Evolutionary conservation across 129 eudicot genomes (phyloP).

Genomic region (Erigeron canadensis): DNA sequence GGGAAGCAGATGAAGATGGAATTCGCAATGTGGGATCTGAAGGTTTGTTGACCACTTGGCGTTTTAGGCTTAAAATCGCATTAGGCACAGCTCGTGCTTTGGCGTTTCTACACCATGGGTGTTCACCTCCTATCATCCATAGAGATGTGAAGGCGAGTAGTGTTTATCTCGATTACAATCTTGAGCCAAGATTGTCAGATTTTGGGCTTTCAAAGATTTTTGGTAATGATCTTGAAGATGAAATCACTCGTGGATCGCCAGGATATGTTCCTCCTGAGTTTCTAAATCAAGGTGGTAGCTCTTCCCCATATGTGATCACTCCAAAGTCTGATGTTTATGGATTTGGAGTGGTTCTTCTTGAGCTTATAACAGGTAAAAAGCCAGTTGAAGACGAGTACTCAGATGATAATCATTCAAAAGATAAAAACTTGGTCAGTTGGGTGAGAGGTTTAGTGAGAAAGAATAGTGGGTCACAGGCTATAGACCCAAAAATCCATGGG

Average conservation of each 20-base stretch:
- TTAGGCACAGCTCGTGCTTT: constrained; percentile 89
- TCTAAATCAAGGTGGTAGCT: constrained; percentile 43
- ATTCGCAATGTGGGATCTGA: constrained; percentile 61
- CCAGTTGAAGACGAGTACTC: constrained; percentile 59
- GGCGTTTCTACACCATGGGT: constrained; percentile 87
- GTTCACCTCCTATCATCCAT: constrained; percentile 39
- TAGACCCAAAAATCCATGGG: constrained; percentile 69
- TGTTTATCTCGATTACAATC: constrained; percentile 64
- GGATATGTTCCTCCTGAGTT: constrained; percentile 88
- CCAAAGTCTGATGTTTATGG: constrained; percentile 81
- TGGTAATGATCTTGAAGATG: constrained; percentile 65
- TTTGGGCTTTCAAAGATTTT: constrained; percentile 80
- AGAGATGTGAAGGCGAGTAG: constrained; percentile 82
- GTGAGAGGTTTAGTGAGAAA: constrained; percentile 61
- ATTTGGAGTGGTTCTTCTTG: constrained; percentile 76
- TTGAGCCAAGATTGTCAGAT: constrained; percentile 81
- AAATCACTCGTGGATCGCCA: constrained; percentile 61
- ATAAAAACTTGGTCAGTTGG: constrained; percentile 62
- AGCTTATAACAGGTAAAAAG: constrained; percentile 71
- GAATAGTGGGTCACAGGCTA: constrained; percentile 43
- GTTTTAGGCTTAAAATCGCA: constrained; percentile 65
- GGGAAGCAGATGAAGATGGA: constrained; percentile 57
- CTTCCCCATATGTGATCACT: constrained; percentile 52
- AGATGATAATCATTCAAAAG: constrained; percentile 41
- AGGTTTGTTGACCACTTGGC: constrained; percentile 68